A percentile compares a stretch with the other conserved stretches of the same genome.
These are phyloP conservation scores for Aurinia saxatilis DNA, from an alignment of 345 rosid species.

Conservation along the genomic window DNA sequence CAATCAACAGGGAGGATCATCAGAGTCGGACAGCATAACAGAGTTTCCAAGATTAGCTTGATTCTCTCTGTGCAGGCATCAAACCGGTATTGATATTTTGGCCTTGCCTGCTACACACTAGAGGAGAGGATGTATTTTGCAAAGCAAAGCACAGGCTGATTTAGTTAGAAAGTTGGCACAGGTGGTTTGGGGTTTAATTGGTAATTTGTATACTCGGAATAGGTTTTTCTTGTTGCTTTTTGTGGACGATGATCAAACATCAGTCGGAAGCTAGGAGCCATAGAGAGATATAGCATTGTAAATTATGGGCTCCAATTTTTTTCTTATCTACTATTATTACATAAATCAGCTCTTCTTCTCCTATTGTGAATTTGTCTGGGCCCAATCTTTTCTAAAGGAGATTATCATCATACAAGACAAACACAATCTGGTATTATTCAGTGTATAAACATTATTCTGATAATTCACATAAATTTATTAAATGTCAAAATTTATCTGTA, in stretches of 20 bases:
- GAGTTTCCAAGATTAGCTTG: constrained; percentile 18
- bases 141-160: constrained; percentile 25
- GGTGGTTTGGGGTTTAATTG: constrained; percentile 15
- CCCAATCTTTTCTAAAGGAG: too few species aligned
- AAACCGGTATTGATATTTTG: constrained; percentile 10
- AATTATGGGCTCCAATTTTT: constrained; percentile 21
- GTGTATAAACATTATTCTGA: too few species aligned
- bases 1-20: constrained; percentile 6
- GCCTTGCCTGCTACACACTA: constrained; percentile 16
- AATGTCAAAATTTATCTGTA: too few species aligned
- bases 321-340: constrained; percentile 3
- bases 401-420: too few species aligned
- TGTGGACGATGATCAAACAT: constrained; percentile 1
- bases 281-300: constrained; percentile 19
- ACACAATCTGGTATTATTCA: too few species aligned
- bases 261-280: constrained; percentile 17
- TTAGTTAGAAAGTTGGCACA: constrained; percentile 15
- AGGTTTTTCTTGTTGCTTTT: background rate
- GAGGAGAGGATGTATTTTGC: constrained; percentile 19
- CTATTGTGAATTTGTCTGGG: background rate
- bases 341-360: constrained; percentile 3
- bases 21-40: background rate
- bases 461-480: too few species aligned
- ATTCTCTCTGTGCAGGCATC: constrained; percentile 17
- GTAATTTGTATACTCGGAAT: constrained; percentile 27